These are phyloP conservation scores for Avicennia marina DNA, from an alignment of 257 asterid genomes.

Conservation along the genomic window DNA sequence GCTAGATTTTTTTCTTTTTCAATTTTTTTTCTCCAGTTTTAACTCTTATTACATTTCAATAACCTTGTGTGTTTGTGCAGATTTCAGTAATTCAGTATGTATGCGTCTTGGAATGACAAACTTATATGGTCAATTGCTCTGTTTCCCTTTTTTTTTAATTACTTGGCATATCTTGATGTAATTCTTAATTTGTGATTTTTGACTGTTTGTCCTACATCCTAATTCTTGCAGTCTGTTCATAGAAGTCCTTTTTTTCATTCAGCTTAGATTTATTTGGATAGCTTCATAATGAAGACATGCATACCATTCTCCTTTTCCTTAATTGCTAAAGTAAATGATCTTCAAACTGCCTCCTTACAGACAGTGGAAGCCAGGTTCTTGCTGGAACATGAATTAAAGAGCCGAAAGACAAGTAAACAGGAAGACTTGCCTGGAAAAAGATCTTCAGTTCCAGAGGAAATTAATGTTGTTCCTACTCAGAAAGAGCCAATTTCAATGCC, in stretches of 20 bases:
- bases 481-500: conserved; percentile 57
- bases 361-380: conserved; percentile 65
- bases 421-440: conserved; percentile 25
- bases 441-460: conserved; percentile 32
- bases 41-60: too few relatives aligned
- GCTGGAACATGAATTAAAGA: conserved; percentile 51
- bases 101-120: too few relatives aligned
- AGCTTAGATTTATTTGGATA: not conserved
- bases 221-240: too few relatives aligned
- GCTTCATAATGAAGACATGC: not conserved
- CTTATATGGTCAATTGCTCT: too few relatives aligned
- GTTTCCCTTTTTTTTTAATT: too few relatives aligned
- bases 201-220: not conserved
- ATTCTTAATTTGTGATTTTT: too few relatives aligned
- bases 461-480: conserved; percentile 22
- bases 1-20: too few relatives aligned
- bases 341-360: conserved; percentile 35
- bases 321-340: conserved; percentile 5
- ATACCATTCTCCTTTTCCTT: not conserved
- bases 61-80: too few relatives aligned
- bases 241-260: too few relatives aligned
- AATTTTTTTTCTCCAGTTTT: too few relatives aligned
- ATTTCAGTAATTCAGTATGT: too few relatives aligned
- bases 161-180: too few relatives aligned
- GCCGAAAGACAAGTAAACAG: conserved; percentile 25